phyloP scores from a whole-genome alignment of 1,139 yeast species.

The Maudiozyma humilis region DNA sequence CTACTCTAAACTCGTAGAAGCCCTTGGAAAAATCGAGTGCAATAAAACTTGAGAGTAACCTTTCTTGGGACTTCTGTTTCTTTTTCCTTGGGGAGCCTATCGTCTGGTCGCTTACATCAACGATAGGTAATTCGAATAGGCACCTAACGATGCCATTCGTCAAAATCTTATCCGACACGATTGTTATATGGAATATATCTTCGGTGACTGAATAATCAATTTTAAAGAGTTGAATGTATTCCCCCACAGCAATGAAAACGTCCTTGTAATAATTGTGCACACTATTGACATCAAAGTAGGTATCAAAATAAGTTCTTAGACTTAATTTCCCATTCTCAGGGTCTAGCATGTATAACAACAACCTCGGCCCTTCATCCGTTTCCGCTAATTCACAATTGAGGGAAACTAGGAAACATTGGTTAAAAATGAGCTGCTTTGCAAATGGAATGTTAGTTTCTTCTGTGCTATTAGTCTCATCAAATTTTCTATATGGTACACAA shows the following conservation, averaged over 20 bases:
- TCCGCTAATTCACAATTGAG: slow-evolving; percentile 24
- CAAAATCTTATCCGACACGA: slow-evolving; percentile 12
- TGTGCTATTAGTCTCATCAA: background rate
- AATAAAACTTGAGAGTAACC: background rate
- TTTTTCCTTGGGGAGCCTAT: background rate
- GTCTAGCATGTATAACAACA: slow-evolving; percentile 24
- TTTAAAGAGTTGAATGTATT: slow-evolving; percentile 16
- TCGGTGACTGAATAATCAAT: slow-evolving; percentile 25
- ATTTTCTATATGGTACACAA: slow-evolving; percentile 11
- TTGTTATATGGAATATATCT: slow-evolving; percentile 17
- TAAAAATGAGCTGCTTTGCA: slow-evolving; percentile 20
- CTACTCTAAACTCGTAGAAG: slow-evolving; percentile 11
- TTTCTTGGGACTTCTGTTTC: background rate
- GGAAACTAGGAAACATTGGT: slow-evolving; percentile 23
- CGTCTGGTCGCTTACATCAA: background rate
- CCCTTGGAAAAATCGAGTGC: slow-evolving; percentile 15
- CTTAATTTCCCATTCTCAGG: slow-evolving; percentile 21
- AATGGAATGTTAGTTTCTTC: slow-evolving; percentile 10
- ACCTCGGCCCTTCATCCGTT: slow-evolving; percentile 17
- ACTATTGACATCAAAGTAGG: slow-evolving; percentile 13
- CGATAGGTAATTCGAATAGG: background rate
- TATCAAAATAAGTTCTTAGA: slow-evolving; percentile 14
- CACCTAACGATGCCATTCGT: slow-evolving; percentile 13
- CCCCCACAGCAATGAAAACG: slow-evolving; percentile 20
- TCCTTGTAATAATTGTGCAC: slow-evolving; percentile 16